Evolutionary conservation across 2,329 filamentous ascomycete genomes (phyloP).

Genomic region (Ophiostoma pallidulum): DNA sequence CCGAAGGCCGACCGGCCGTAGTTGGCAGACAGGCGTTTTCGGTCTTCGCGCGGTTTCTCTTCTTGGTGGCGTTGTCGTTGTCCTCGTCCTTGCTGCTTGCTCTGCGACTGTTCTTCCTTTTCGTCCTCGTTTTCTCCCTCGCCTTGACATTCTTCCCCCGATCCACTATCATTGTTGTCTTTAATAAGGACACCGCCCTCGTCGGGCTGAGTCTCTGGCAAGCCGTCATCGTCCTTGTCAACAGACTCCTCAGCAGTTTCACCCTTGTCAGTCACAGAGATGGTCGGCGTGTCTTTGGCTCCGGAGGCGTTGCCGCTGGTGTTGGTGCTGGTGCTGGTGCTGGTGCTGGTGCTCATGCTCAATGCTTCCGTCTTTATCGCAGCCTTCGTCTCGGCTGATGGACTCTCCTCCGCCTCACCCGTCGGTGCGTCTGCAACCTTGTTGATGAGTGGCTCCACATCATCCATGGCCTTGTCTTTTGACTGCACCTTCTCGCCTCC

Average conservation of each 20-base stretch:
- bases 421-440: too few species aligned
- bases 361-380: background rate
- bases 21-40: background rate
- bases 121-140: slow-evolving; percentile 25
- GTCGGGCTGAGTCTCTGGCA: too few species aligned
- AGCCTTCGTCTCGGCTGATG: background rate
- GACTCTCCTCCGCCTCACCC: background rate
- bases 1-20: background rate
- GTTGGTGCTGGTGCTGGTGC: background rate
- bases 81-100: too few species aligned
- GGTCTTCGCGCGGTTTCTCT: background rate
- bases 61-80: too few species aligned
- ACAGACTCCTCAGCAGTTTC: too few species aligned
- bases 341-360: background rate
- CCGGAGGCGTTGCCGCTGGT: background rate
- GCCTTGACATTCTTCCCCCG: too few species aligned
- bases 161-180: too few species aligned
- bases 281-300: background rate
- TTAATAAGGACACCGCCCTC: too few species aligned
- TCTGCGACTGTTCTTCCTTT: background rate
- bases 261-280: background rate
- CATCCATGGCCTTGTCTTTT: slow-evolving; percentile 15
- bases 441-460: too few species aligned
- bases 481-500: slow-evolving; percentile 12
- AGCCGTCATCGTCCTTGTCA: too few species aligned